Evolutionary conservation across 257 asterid species (phyloP).

Genomic region (Nicotiana tabacum): DNA sequence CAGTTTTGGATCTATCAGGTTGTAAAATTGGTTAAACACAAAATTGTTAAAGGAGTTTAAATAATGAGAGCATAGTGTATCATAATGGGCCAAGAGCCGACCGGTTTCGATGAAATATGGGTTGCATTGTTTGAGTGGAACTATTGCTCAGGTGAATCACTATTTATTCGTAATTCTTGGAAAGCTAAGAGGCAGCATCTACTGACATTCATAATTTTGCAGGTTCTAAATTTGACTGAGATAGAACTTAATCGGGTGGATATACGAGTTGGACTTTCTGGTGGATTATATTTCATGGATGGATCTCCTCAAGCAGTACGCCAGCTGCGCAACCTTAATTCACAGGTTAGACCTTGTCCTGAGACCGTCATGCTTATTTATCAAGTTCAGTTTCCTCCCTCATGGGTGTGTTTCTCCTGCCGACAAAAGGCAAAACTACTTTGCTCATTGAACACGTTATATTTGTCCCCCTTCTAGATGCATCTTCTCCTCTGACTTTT

Average conservation of each 20-base stretch:
- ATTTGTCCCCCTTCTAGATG: not conserved
- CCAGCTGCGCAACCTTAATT: slow-evolving; percentile 66
- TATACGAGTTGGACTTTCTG: slow-evolving; percentile 82
- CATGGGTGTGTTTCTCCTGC: not conserved
- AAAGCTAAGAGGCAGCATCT: not conserved
- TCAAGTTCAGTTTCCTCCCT: not conserved
- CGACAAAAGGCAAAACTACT: not conserved
- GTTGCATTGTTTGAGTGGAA: not conserved
- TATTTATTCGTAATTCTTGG: not conserved
- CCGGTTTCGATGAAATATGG: not conserved
- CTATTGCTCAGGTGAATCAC: not conserved
- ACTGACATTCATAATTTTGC: slow-evolving; percentile 23
- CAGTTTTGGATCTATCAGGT: no score
- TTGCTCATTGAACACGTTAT: not conserved
- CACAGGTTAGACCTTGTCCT: slow-evolving; percentile 48
- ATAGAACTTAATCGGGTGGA: slow-evolving; percentile 81
- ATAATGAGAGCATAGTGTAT: no score
- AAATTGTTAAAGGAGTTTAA: no score
- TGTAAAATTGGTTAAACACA: no score
- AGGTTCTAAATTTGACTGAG: slow-evolving; percentile 87
- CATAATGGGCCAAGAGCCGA: not conserved
- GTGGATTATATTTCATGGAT: slow-evolving; percentile 91
- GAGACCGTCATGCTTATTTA: slow-evolving; percentile 10
- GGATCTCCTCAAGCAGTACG: slow-evolving; percentile 92
- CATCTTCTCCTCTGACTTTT: not conserved